Percentiles rank a stretch among this genome's conserved stretches.
phyloP scores from a whole-genome alignment of 352 stramenopile genomes.

The Albugo laibachii region DNA sequence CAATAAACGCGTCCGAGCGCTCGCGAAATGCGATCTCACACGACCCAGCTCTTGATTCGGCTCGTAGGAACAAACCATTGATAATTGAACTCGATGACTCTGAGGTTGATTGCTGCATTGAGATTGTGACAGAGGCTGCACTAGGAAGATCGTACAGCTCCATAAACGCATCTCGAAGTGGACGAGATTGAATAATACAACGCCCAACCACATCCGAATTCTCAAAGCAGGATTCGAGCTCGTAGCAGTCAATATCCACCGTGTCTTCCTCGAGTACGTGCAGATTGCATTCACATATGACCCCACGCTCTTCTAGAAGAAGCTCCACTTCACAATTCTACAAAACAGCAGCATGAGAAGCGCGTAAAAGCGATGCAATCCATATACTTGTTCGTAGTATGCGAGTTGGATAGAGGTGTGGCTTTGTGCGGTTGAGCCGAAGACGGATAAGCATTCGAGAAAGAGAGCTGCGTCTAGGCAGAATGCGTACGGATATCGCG shows the following conservation, averaged over 20 bases:
- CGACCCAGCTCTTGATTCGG: constrained; percentile 43
- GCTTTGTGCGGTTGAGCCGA: constrained; percentile 29
- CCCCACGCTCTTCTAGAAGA: constrained; percentile 60
- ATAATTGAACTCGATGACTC: neutral
- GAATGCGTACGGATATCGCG: constrained; percentile 22
- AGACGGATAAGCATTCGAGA: constrained; percentile 68
- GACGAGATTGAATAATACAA: constrained; percentile 69
- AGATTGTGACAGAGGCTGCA: constrained; percentile 52
- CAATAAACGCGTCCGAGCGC: constrained; percentile 57
- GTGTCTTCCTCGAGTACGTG: constrained; percentile 59
- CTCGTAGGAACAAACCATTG: constrained; percentile 27
- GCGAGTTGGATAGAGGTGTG: constrained; percentile 62
- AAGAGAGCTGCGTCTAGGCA: constrained; percentile 45
- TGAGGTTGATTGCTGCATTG: constrained; percentile 19
- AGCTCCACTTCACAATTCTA: constrained; percentile 36
- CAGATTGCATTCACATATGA: constrained; percentile 73
- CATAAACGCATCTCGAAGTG: constrained; percentile 54
- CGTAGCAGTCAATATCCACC: constrained; percentile 39
- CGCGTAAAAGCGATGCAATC: neutral
- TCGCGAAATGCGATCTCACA: constrained; percentile 65
- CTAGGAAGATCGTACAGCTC: constrained; percentile 73
- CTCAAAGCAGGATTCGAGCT: constrained; percentile 69
- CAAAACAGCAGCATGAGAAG: constrained; percentile 4
- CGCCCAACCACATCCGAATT: constrained; percentile 42
- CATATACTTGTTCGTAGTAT: constrained; percentile 27